Conservation (phyloP, 352 stramenopile species). For the Blastocystis sp. region DNA sequence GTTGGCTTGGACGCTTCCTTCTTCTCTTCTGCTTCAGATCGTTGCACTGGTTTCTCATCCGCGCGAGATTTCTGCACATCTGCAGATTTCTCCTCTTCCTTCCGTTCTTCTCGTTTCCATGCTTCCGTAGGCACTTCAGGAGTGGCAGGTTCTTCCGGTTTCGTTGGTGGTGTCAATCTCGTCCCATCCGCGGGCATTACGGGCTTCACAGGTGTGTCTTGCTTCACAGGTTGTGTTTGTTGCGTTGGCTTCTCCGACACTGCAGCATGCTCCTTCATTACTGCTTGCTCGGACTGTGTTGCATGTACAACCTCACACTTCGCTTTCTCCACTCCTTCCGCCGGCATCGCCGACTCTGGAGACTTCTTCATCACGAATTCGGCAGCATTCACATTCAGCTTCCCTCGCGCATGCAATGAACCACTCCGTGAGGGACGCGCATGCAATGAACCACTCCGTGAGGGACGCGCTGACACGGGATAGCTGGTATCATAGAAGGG, state of each 20-base stretch:
- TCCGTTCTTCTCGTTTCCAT: conserved; percentile 9
- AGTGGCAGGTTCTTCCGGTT: not conserved
- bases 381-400: not conserved
- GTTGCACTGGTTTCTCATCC: too few relatives aligned
- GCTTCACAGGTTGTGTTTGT: not conserved
- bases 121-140: conserved; percentile 2
- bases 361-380: not conserved
- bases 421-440: not conserved
- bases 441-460: not conserved
- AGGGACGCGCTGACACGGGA: not conserved
- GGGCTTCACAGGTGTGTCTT: not conserved
- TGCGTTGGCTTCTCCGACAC: not conserved
- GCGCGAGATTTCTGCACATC: too few relatives aligned
- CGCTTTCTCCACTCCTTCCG: conserved; percentile 16
- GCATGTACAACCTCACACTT: not conserved
- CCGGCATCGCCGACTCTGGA: not conserved
- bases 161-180: not conserved
- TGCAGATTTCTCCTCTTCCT: not conserved
- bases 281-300: not conserved
- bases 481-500: not conserved
- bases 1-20: not conserved
- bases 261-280: not conserved
- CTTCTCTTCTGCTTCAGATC: too few relatives aligned
- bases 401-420: not conserved
- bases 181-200: not conserved